Conservation (phyloP, 2,329 filamentous ascomycete genomes). For the Sclerotinia sclerotiorum region DNA sequence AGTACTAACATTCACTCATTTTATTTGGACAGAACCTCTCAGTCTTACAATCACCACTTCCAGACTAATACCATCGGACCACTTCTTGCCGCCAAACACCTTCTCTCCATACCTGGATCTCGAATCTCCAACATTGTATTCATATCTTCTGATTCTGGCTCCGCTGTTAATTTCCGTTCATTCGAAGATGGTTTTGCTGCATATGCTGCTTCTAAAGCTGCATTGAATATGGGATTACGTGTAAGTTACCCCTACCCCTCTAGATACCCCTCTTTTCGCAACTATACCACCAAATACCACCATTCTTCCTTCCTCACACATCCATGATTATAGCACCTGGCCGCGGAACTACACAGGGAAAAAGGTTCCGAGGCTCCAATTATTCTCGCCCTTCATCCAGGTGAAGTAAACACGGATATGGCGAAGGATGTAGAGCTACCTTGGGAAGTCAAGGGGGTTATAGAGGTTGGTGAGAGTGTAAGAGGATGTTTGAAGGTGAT, state of each 20-base stretch:
- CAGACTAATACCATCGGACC: constrained; percentile 59
- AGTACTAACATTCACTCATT: background rate
- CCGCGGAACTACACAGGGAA: background rate
- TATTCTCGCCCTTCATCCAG: constrained; percentile 4
- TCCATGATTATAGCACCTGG: background rate
- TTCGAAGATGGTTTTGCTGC: constrained; percentile 58
- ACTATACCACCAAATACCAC: background rate
- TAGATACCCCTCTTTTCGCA: background rate
- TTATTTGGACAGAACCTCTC: constrained; percentile 46
- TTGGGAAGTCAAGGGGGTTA: constrained; percentile 1
- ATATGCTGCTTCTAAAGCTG: constrained; percentile 57
- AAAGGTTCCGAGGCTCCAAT: background rate
- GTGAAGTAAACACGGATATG: constrained; percentile 10
- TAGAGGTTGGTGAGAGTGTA: background rate
- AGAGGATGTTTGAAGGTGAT: constrained; percentile 9
- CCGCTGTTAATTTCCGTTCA: constrained; percentile 50
- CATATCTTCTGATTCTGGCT: constrained; percentile 59
- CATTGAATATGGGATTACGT: constrained; percentile 55
- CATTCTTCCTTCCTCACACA: background rate
- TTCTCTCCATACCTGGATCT: constrained; percentile 42
- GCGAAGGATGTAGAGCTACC: background rate
- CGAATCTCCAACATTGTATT: constrained; percentile 48
- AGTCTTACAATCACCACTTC: constrained; percentile 54
- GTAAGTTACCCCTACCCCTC: background rate
- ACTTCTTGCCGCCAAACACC: constrained; percentile 54